These are phyloP conservation scores for Fusarium hostae DNA, from an alignment of 2,329 filamentous ascomycete genomes.

Conservation along the genomic window DNA sequence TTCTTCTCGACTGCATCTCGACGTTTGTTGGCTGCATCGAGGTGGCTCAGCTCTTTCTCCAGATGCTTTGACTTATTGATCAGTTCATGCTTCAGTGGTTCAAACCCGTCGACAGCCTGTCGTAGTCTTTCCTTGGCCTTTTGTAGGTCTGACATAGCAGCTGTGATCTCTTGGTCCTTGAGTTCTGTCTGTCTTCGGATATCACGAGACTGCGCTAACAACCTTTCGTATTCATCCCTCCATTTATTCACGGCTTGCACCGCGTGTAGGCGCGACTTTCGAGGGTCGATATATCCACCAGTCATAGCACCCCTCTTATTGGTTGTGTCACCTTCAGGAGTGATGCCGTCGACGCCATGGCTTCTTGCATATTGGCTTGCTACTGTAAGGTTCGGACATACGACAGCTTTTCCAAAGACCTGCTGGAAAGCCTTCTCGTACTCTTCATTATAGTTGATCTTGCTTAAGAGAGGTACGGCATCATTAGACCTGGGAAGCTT, in stretches of 20 bases:
- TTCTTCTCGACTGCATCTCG: constrained; percentile 78
- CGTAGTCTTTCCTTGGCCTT: constrained; percentile 82
- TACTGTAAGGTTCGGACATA: constrained; percentile 89
- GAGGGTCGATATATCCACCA: constrained; percentile 90
- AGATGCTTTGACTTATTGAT: constrained; percentile 79
- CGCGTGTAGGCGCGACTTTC: constrained; percentile 86
- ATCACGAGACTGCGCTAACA: constrained; percentile 71
- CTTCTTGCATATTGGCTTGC: constrained; percentile 92
- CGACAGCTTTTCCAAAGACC: constrained; percentile 94
- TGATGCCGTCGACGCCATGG: constrained; percentile 92
- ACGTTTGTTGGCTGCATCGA: constrained; percentile 74
- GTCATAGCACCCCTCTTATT: constrained; percentile 96
- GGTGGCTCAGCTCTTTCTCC: constrained; percentile 76
- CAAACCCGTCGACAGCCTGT: constrained; percentile 84
- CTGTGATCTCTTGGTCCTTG: constrained; percentile 90
- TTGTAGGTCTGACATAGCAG: constrained; percentile 83
- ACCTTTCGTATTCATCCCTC: constrained; percentile 77
- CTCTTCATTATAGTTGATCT: constrained; percentile 79
- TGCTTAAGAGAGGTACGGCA: constrained; percentile 86
- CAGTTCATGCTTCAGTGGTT: constrained; percentile 81
- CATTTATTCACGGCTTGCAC: constrained; percentile 80
- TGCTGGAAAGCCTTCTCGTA: constrained; percentile 92
- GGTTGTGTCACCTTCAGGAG: constrained; percentile 91
- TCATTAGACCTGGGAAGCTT: constrained; percentile 89
- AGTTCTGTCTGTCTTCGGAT: constrained; percentile 77